phyloP scores from a whole-genome alignment of 352 stramenopile genomes.

The Globisporangium yorkense region DNA sequence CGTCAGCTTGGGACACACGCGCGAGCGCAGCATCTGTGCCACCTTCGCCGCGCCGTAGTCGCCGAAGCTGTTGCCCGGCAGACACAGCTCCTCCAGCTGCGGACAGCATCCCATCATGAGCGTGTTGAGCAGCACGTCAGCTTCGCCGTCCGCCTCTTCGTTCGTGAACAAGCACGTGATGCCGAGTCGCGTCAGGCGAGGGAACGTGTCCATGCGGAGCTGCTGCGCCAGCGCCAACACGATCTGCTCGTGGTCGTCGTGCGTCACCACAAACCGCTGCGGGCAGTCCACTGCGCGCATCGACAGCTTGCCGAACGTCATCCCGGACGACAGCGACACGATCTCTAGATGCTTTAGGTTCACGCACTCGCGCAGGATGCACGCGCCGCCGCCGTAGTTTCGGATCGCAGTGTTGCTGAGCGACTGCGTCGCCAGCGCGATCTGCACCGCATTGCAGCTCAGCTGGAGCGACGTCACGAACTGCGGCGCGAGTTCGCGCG shows the following conservation, averaged over 20 bases:
- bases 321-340: conserved; percentile 72
- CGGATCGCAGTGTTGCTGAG: not conserved
- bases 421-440: conserved; percentile 36
- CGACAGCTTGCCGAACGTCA: conserved; percentile 78
- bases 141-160: conserved; percentile 79
- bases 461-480: conserved; percentile 74
- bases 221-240: conserved; percentile 64
- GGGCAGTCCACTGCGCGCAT: conserved; percentile 82
- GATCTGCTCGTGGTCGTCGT: conserved; percentile 86
- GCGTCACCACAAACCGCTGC: conserved; percentile 82
- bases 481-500: conserved; percentile 32
- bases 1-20: conserved; percentile 71
- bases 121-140: conserved; percentile 75
- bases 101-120: conserved; percentile 77
- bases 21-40: conserved; percentile 74
- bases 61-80: conserved; percentile 81
- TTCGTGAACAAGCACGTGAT: conserved; percentile 84
- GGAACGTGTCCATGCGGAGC: conserved; percentile 54
- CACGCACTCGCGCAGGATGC: conserved; percentile 54
- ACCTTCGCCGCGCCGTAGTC: conserved; percentile 82
- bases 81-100: conserved; percentile 66
- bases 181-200: conserved; percentile 46
- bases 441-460: conserved; percentile 73
- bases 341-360: conserved; percentile 70
- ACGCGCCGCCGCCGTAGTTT: conserved; percentile 11